Evolutionary conservation across 1,139 yeast genomes (phyloP), one percentile per base, ranked within the genome.

Genomic region (Trichomonascaceae sp.): DNA sequence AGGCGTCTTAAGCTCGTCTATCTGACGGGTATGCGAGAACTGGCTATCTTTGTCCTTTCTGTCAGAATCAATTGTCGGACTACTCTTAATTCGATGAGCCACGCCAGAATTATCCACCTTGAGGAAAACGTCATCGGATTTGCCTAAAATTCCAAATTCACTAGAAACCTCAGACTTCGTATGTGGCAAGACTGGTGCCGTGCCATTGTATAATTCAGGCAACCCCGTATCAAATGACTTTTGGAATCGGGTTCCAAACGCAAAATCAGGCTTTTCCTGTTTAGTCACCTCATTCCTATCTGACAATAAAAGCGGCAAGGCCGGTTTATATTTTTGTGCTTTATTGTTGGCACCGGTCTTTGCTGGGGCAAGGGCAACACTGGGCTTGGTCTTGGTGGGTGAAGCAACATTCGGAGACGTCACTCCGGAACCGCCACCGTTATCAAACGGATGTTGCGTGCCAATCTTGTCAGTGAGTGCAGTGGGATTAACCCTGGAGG

Each of bases 1-100:
- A 6, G 97, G 97, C 63, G 87, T 84, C 64, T 90, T 80, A 55
- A 89, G 88, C 46, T 68, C 67, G 15, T 70, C 65, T 45, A 72
- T 63, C 57, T 72, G 75, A 50, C 63, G 41, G 8, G 41, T 13
- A 36, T 36, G 41, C 17, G 41, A 36, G n/a, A 36, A 36, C 41
- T 36, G 41, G 41, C 13, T 13, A 15, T 36, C 38, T 32, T 32
- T 13, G 8, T 13, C n/a, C 18, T 36, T 15, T 36, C 41, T 9
- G 15, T 36, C 17, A 36, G 41, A 36, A 36, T 36, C 41, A 3
- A 36, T n/a, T 2, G 41, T 4, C 17, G 15, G 41, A 15, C 41
- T 36, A 17, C 41, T 36, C 41, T 6, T 36, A 13, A 36, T 36
- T 36, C 41, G 17, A 15, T 36, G 41, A 17, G 41, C 41, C 15